These are phyloP conservation scores for Cercis canadensis DNA, from an alignment of 306 rosid species.

Conservation along the genomic window DNA sequence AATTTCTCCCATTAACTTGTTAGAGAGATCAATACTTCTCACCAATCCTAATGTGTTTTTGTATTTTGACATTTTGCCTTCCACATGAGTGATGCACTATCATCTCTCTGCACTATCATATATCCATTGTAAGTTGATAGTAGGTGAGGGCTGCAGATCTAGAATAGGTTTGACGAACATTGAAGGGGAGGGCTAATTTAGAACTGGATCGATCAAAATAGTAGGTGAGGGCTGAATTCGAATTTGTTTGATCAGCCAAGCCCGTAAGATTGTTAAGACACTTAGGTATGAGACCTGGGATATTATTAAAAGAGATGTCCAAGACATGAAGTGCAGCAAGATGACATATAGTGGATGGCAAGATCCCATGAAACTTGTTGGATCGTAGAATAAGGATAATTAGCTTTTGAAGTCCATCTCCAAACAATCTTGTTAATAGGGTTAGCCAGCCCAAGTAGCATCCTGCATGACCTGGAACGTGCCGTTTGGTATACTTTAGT, in stretches of 20 bases:
- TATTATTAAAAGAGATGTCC: slow-evolving; percentile 7
- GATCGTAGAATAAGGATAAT: background rate
- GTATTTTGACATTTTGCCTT: background rate
- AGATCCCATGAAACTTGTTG: background rate
- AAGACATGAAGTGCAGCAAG: background rate
- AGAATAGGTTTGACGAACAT: too few relatives aligned
- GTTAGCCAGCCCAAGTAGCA: too few relatives aligned
- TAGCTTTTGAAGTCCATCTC: background rate
- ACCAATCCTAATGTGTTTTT: background rate
- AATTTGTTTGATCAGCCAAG: background rate
- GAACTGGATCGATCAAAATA: rapidly evolving
- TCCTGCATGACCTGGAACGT: too few relatives aligned
- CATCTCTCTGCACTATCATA: too few relatives aligned
- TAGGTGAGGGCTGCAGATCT: too few relatives aligned
- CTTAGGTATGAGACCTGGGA: background rate
- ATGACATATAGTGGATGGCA: background rate
- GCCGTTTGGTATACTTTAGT: too few relatives aligned
- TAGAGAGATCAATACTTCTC: slow-evolving; percentile 26
- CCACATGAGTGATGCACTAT: background rate
- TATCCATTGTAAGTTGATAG: too few relatives aligned
- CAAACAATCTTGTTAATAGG: slow-evolving; percentile 27
- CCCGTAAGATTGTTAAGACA: background rate
- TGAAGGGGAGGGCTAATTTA: too few relatives aligned
- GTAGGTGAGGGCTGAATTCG: background rate
- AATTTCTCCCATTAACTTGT: too few relatives aligned